These are phyloP conservation scores for Syzygium aromaticum DNA, from an alignment of 345 rosid genomes.

Conservation along the genomic window DNA sequence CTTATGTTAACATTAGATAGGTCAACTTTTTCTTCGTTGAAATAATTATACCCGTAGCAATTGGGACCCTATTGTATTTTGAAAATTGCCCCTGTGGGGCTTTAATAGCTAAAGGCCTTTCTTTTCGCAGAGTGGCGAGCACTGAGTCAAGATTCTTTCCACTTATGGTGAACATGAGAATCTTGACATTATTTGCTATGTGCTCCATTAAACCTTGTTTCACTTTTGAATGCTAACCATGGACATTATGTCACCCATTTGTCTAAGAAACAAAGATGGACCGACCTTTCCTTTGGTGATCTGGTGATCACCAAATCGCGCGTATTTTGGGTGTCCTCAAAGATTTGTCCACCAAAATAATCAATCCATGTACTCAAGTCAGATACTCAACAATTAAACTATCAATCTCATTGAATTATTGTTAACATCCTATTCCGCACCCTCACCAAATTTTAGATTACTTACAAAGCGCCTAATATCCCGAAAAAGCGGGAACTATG, in stretches of 20 bases:
- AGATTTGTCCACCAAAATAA: background rate
- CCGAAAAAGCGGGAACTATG: background rate
- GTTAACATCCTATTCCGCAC: background rate
- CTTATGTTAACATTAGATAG: background rate
- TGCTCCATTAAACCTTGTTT: background rate
- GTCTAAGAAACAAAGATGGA: background rate
- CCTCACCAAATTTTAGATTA: background rate
- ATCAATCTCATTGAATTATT: background rate
- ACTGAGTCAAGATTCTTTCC: slow-evolving; percentile 12
- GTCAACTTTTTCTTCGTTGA: background rate
- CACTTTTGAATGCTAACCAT: background rate
- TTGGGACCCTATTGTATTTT: background rate
- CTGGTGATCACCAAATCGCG: background rate
- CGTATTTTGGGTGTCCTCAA: background rate
- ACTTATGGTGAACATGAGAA: slow-evolving; percentile 2
- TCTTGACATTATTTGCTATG: background rate
- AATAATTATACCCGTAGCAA: background rate
- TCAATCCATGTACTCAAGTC: background rate
- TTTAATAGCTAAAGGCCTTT: slow-evolving; percentile 19
- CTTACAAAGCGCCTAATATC: background rate
- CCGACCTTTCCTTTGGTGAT: background rate
- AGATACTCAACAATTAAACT: background rate
- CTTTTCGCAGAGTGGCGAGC: slow-evolving; percentile 27
- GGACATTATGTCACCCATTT: background rate
- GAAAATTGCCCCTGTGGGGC: slow-evolving; percentile 15